phyloP scores from a whole-genome alignment of 345 rosid genomes.

The Camelina sativa region DNA sequence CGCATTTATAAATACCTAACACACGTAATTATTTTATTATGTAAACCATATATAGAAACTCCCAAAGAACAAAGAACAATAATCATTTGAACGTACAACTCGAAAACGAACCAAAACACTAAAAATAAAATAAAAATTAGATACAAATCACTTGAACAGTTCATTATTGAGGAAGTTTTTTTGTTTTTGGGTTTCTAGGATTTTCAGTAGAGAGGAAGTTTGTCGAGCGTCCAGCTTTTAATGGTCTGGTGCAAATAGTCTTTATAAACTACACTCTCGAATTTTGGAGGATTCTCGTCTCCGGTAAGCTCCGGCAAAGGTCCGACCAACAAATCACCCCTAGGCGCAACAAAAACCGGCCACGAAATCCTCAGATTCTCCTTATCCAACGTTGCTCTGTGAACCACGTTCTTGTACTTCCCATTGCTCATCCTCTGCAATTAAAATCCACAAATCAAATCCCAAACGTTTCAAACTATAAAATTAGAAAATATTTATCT shows the following conservation, averaged over 20 bases:
- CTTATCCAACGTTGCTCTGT: too few species aligned
- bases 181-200: background rate
- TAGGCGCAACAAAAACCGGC: conserved; percentile 5
- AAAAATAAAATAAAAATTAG: background rate
- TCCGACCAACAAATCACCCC: background rate
- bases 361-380: background rate
- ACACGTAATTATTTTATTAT: too few species aligned
- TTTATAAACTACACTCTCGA: background rate
- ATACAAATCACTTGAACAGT: background rate
- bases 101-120: background rate
- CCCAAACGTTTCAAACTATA: background rate
- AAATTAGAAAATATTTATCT: background rate
- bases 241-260: background rate
- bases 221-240: background rate
- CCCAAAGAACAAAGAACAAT: too few species aligned
- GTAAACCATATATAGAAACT: too few species aligned
- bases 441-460: background rate
- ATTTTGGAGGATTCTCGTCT: background rate
- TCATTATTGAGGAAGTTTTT: background rate
- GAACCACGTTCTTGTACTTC: too few species aligned
- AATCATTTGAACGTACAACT: background rate
- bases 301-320: conserved; percentile 23
- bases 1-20: too few species aligned
- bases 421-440: too few species aligned
- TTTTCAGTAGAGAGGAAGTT: background rate